These are phyloP conservation scores for Talaromyces sp. DNA, from an alignment of 2,329 filamentous ascomycete genomes.

Conservation along the genomic window DNA sequence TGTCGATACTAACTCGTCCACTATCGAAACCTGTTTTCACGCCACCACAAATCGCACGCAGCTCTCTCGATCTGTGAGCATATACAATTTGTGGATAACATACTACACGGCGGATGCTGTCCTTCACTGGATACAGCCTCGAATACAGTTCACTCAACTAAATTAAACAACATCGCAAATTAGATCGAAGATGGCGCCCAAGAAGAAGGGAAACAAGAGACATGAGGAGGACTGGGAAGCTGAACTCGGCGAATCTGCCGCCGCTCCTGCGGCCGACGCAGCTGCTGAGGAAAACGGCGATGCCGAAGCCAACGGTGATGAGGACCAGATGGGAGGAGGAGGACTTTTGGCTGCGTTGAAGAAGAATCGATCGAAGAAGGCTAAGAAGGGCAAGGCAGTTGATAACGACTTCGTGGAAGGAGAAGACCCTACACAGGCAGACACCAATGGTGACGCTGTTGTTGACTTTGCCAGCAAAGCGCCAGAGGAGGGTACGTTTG, in stretches of 20 bases:
- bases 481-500: conserved; percentile 74
- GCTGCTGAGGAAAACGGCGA: conserved; percentile 46
- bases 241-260: conserved; percentile 73
- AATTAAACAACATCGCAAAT: neutral
- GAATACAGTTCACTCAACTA: neutral
- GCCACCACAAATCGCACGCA: conserved; percentile 3
- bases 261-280: conserved; percentile 42
- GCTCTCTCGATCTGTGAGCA: neutral
- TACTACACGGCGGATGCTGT: conserved; percentile 2
- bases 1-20: conserved; percentile 14
- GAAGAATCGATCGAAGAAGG: conserved; percentile 81
- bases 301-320: conserved; percentile 52
- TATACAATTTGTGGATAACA: neutral
- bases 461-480: conserved; percentile 61
- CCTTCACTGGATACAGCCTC: conserved; percentile 3
- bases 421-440: conserved; percentile 53
- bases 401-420: conserved; percentile 69
- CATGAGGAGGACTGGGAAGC: conserved; percentile 91
- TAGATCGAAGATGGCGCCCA: conserved; percentile 69
- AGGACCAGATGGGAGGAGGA: conserved; percentile 55
- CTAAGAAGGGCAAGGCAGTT: conserved; percentile 76
- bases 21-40: conserved; percentile 10
- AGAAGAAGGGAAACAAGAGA: conserved; percentile 90
- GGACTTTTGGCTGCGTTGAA: conserved; percentile 76
- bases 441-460: conserved; percentile 31